Conservation (phyloP, 768 basidiomycete species). For the Termitomyces sp. region DNA sequence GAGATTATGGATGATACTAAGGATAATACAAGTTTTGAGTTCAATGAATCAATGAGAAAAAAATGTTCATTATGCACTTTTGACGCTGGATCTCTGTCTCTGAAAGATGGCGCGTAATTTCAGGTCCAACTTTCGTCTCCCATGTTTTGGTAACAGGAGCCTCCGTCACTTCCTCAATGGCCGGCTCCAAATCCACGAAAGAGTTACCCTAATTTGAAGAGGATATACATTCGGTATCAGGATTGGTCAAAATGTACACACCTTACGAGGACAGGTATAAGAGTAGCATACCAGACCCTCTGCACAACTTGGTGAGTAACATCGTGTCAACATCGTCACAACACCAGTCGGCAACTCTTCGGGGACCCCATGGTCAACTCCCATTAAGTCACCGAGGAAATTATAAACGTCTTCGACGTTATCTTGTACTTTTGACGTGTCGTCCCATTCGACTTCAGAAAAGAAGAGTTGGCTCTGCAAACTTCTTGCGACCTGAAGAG, state of each 20-base stretch:
- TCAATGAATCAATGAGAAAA: background rate
- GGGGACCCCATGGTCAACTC: constrained; percentile 49
- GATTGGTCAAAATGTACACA: constrained; percentile 16
- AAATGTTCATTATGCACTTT: constrained; percentile 33
- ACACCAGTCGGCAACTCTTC: constrained; percentile 84
- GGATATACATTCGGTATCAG: background rate
- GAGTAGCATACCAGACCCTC: constrained; percentile 82
- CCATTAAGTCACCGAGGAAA: constrained; percentile 81
- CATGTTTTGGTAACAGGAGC: constrained; percentile 31
- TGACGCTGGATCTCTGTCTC: constrained; percentile 80
- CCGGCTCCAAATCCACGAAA: constrained; percentile 19
- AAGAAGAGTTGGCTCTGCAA: constrained; percentile 93
- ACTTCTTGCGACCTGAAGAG: constrained; percentile 83
- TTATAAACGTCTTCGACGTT: constrained; percentile 92
- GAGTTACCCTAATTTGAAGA: constrained; percentile 23
- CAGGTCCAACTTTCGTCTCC: constrained; percentile 38
- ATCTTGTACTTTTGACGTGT: constrained; percentile 63
- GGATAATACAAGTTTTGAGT: background rate
- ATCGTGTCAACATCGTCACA: constrained; percentile 82
- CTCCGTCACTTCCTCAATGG: constrained; percentile 23
- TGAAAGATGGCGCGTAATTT: constrained; percentile 45
- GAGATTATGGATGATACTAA: constrained; percentile 77
- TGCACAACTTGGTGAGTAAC: constrained; percentile 83
- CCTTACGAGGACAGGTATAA: constrained; percentile 71
- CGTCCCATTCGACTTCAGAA: constrained; percentile 95